Percentiles rank a stretch among this genome's conserved stretches.
These are phyloP conservation scores for Magnolia sinica DNA, from an alignment of 164 flowering plant species.

Conservation along the genomic window DNA sequence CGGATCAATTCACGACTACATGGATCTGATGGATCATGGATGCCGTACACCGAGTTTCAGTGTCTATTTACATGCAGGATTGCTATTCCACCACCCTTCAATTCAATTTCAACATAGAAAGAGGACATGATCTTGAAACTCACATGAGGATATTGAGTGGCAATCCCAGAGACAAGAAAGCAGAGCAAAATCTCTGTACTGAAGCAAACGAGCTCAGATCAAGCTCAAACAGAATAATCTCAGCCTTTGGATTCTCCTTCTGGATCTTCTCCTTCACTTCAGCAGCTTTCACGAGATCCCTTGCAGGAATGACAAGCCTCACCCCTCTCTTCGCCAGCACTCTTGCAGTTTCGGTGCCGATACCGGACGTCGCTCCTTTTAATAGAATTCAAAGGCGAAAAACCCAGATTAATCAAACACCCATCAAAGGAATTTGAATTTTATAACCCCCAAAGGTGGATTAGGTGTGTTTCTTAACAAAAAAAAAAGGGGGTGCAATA, in stretches of 20 bases:
- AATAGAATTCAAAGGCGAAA: background rate
- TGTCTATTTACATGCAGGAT: too few species aligned
- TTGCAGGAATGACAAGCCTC: slow-evolving; percentile 77
- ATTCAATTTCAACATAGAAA: background rate
- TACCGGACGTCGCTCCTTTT: slow-evolving; percentile 89
- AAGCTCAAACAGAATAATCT: slow-evolving; percentile 63
- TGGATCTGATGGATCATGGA: too few species aligned
- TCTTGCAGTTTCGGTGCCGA: slow-evolving; percentile 93
- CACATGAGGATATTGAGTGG: slow-evolving; percentile 95
- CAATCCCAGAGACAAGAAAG: slow-evolving; percentile 62
- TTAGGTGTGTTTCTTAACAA: background rate
- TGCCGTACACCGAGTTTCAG: too few species aligned
- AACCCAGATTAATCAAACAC: slow-evolving; percentile 7
- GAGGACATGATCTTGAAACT: slow-evolving; percentile 17
- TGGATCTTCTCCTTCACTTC: slow-evolving; percentile 53
- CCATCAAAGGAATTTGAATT: background rate
- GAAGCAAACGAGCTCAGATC: slow-evolving; percentile 89
- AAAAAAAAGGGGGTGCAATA: background rate
- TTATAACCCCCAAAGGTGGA: background rate
- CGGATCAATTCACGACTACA: too few species aligned
- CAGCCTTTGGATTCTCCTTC: slow-evolving; percentile 65
- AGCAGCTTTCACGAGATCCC: slow-evolving; percentile 62
- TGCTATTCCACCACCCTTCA: too few species aligned
- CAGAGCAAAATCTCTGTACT: slow-evolving; percentile 59
- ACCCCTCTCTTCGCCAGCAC: slow-evolving; percentile 87